Conservation (phyloP, 306 rosid species). For the Pyrus communis region DNA sequence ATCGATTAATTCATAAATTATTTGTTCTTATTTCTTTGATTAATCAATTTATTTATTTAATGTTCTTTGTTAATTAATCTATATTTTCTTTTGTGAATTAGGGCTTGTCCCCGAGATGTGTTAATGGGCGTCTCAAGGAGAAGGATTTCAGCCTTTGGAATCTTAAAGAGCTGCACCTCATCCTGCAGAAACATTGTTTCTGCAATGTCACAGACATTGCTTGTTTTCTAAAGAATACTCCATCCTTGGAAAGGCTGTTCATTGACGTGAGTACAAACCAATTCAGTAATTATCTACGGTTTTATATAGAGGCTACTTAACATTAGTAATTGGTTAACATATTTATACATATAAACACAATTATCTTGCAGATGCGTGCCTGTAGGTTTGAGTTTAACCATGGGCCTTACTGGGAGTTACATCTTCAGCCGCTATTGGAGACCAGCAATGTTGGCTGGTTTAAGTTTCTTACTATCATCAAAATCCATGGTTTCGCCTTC, state of each 20-base stretch:
- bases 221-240: conserved; percentile 24
- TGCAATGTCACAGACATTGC: conserved; percentile 33
- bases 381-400: too few species aligned
- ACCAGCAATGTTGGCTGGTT: too few species aligned
- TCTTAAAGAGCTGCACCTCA: conserved; percentile 35
- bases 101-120: conserved; percentile 23
- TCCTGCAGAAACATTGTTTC: conserved; percentile 21
- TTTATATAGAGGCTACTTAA: too few species aligned
- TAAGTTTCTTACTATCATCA: too few species aligned
- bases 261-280: conserved; percentile 33
- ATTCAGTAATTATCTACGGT: neutral
- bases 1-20: neutral
- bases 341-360: too few species aligned
- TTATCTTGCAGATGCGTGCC: too few species aligned
- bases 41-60: neutral
- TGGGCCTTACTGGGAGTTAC: too few species aligned
- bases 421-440: too few species aligned
- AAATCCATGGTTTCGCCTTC: too few species aligned
- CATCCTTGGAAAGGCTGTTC: conserved; percentile 18
- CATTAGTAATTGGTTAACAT: too few species aligned
- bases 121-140: neutral
- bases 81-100: neutral
- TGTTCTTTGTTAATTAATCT: too few species aligned
- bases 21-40: neutral
- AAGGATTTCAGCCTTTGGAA: neutral